Base-by-base conservation (phyloP, 805 yeast species). In the Sungouiella thailandica region DNA sequence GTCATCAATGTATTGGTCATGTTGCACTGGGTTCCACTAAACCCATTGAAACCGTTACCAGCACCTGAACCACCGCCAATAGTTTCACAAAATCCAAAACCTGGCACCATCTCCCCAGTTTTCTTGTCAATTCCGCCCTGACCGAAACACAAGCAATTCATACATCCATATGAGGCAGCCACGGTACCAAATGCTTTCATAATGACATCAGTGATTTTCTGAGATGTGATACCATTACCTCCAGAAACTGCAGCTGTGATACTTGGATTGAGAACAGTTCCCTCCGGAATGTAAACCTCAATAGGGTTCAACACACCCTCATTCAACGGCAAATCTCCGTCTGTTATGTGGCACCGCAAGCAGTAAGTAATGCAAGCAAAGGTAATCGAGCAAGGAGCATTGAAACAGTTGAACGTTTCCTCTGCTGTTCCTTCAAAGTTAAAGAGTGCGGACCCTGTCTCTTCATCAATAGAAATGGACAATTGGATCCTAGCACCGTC, bases 11-110 rank as follows among this genome's bases (percentile, higher is more conserved):
- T 88, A 58, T 88, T 88, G 17, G 96, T 89, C 80, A 90, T 88
- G 56, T 88, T 93, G 5, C 94, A 84, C 50, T 88, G 96, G 3
- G 88, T 94, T n/a, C 86, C 96, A 40, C 81, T 73, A 32, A 80
- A 82, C 28, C 96, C 96, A 46, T 82, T 62, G 89, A 94, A 87
- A 2, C 78, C 77, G 1, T 82, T 74, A 1, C 90, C 88, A 2
- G 97, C 97, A 31, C 97, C 97, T 28, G 88, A 83, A 1, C 97
- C 97, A 40, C 97, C 97, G 38, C 95, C 93, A 40, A 89, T 87
- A 0, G 97, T 89, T 55, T 88, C 96, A 55, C 87, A 88, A 55
- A 88, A 88, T 0, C 96, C 96, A 57, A 86, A 87, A 13, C 40
- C 46, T 20, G 39, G 34, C 7, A 19, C 22, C 22, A 19, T 19